Evolutionary conservation across 305 asterid genomes (phyloP), one percentile per base, ranked within the genome.

Genomic region (Fraxinus sp.): DNA sequence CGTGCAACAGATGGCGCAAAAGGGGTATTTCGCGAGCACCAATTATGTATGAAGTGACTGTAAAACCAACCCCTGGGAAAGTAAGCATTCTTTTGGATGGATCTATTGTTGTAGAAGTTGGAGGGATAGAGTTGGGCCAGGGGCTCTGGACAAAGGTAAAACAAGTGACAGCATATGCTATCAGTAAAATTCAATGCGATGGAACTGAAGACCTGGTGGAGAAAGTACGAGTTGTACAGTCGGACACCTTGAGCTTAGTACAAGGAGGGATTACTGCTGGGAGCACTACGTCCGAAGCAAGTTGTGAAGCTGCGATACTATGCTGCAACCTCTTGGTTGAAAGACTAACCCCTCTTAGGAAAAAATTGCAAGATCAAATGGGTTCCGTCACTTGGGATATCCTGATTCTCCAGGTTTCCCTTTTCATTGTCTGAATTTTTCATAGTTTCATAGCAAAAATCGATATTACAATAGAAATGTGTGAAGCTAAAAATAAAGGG

Each of bases 121-220:
- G 94, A 68, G 98, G 98, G 30, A 85, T 91, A 78, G 98, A 94
- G 57, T 24, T 94, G 62, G 98, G 98, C 28, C 97, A 92, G 86
- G 98, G 98, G 86, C 94, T 94, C 36, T 92, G 93, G 95, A 94
- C 94, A 3, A 94, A 94, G 88, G 98, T 92, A 37, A 90, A 83
- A 83, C 95, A 94, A 81, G 91, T 87, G 59, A 85, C 93, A 4
- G 97, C 94, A 3, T 91, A 89, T 86, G 92, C 90, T 81, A 89
- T 92, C 9, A 41, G 95, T 87, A 79, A 75, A 24, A 82, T 89
- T 52, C 85, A 81, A 62, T 90, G 96, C 83, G 89, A 82, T 76
- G 92, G 90, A 64, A 82, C 81, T 1, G 88, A 91, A 64, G 88
- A 86, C 30, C 83, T 94, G 28, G 90, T 89, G 66, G 94, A 90